Evolutionary conservation across 2,329 filamentous ascomycete species (phyloP).

Genomic region (Botrytis paeoniae): DNA sequence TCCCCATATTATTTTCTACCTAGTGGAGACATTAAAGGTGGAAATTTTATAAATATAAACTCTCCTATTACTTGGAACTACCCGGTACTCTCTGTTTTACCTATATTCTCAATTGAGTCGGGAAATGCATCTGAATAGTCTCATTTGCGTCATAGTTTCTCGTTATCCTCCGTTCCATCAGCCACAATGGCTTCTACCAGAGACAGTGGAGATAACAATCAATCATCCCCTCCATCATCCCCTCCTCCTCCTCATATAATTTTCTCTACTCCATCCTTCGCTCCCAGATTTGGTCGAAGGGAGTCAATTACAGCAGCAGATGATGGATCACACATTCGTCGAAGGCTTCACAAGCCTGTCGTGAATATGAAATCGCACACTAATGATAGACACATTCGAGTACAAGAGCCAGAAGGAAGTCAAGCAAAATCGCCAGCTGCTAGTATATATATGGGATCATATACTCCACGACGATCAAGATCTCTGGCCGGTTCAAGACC

Average conservation of each 20-base stretch:
- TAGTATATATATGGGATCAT: constrained; percentile 39
- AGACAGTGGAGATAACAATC: constrained; percentile 19
- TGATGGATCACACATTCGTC: constrained; percentile 23
- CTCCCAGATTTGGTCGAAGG: constrained; percentile 1
- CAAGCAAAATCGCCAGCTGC: constrained; percentile 27
- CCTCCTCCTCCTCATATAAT: constrained; percentile 26
- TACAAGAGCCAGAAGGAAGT: constrained; percentile 28
- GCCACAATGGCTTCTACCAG: constrained; percentile 27
- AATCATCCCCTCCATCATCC: constrained; percentile 6
- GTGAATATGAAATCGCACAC: constrained; percentile 18
- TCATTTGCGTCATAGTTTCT: constrained; percentile 14
- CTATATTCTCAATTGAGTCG: neutral
- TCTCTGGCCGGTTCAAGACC: constrained; percentile 22
- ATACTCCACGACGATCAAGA: constrained; percentile 32
- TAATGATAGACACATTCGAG: constrained; percentile 31
- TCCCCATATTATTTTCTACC: constrained; percentile 8
- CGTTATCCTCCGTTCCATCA: neutral
- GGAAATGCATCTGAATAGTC: constrained; percentile 8
- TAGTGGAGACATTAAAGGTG: constrained; percentile 2
- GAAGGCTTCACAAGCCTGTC: constrained; percentile 20
- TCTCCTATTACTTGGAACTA: neutral
- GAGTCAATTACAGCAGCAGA: constrained; percentile 17
- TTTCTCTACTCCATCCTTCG: constrained; percentile 23
- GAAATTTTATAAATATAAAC: neutral
- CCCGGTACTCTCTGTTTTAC: neutral